Conservation (phyloP, 1,284 basidiomycete species). For the Cutaneotrichosporon cavernicola region DNA sequence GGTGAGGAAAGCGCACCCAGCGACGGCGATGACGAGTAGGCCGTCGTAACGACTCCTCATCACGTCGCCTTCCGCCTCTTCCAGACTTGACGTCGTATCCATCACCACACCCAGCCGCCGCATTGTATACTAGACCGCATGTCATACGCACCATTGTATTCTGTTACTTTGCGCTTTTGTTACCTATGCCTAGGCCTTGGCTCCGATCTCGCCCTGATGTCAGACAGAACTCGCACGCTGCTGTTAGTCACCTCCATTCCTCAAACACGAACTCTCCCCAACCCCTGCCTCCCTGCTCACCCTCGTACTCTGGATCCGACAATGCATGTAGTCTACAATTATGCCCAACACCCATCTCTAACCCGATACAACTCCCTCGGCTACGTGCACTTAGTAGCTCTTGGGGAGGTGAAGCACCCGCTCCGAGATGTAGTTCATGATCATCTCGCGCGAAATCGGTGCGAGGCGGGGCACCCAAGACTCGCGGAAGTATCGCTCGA, state of each 20-base stretch:
- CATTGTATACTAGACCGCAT: not conserved
- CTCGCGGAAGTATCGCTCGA: slow-evolving; percentile 26
- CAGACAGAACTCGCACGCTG: too few relatives aligned
- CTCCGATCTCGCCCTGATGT: too few relatives aligned
- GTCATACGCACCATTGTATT: not conserved
- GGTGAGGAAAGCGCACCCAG: not conserved
- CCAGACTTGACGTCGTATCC: too few relatives aligned
- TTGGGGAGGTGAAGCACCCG: slow-evolving; percentile 26
- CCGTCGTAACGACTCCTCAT: not conserved
- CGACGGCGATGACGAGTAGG: slow-evolving; percentile 25
- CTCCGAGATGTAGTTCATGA: slow-evolving; percentile 25
- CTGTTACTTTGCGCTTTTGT: not conserved
- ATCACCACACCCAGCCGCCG: too few relatives aligned
- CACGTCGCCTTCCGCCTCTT: not conserved
- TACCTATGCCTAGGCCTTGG: not conserved
- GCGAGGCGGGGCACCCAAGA: slow-evolving; percentile 25
- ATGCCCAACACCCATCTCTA: not conserved
- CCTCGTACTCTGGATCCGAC: not conserved
- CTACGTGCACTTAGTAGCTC: slow-evolving; percentile 20
- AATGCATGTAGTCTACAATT: slow-evolving; percentile 14
- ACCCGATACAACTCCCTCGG: not conserved
- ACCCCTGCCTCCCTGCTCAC: too few relatives aligned
- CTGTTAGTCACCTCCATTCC: too few relatives aligned
- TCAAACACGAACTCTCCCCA: too few relatives aligned
- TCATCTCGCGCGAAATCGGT: slow-evolving; percentile 26